phyloP scores from a whole-genome alignment of 2,329 filamentous ascomycete genomes.

The Albifimbria verrucaria region DNA sequence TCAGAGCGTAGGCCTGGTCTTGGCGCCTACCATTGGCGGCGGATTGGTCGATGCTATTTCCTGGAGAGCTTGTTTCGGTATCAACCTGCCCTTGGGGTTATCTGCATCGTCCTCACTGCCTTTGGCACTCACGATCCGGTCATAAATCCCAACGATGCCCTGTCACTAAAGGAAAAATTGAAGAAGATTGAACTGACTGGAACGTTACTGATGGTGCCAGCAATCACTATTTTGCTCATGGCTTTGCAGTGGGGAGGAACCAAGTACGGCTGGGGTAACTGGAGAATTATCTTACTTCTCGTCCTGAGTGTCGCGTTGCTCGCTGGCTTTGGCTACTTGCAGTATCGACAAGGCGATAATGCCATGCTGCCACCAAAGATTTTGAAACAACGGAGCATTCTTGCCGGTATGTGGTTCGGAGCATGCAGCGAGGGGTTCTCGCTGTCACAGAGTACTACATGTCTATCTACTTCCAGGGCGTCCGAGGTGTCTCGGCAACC shows the following conservation, averaged over 20 bases:
- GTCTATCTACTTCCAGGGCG: slow-evolving; percentile 22
- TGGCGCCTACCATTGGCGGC: slow-evolving; percentile 17
- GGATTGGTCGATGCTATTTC: slow-evolving; percentile 14
- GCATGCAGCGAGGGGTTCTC: slow-evolving; percentile 18
- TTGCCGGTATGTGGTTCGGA: slow-evolving; percentile 18
- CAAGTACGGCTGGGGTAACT: slow-evolving; percentile 18
- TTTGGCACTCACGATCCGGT: slow-evolving; percentile 16
- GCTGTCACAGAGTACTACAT: slow-evolving; percentile 21
- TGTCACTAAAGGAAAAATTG: slow-evolving; percentile 11
- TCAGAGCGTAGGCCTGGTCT: slow-evolving; percentile 15
- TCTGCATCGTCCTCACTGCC: slow-evolving; percentile 12
- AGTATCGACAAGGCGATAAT: slow-evolving; percentile 13
- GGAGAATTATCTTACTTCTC: slow-evolving; percentile 15
- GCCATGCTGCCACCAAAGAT: slow-evolving; percentile 15
- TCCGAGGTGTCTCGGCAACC: slow-evolving; percentile 14
- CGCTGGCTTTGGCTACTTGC: slow-evolving; percentile 12
- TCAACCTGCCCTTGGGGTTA: slow-evolving; percentile 13
- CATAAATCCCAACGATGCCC: neutral
- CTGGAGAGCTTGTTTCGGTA: slow-evolving; percentile 20
- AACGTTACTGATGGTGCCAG: slow-evolving; percentile 11
- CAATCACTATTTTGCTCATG: slow-evolving; percentile 17
- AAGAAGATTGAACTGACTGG: slow-evolving; percentile 15
- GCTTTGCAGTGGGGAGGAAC: slow-evolving; percentile 19
- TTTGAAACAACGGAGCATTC: slow-evolving; percentile 18
- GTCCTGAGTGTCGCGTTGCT: slow-evolving; percentile 9